These are phyloP conservation scores for Yamadazyma atlantica DNA, from an alignment of 1,139 yeast genomes.

Conservation along the genomic window DNA sequence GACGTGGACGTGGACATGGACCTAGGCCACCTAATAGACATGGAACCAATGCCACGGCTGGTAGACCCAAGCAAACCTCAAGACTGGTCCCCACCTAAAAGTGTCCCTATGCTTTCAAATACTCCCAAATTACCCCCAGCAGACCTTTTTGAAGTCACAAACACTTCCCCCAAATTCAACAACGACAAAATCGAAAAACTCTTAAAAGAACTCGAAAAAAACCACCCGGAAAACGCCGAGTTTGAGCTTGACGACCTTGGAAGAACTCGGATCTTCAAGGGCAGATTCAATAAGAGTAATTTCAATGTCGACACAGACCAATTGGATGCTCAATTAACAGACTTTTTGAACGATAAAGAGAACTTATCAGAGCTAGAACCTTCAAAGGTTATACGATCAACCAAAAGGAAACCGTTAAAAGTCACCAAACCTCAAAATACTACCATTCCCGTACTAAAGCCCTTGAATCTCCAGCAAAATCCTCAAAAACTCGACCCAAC, in stretches of 20 bases:
- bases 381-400: constrained; percentile 18
- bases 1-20: constrained; percentile 27
- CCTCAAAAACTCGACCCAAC: too few species aligned
- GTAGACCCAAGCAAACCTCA: constrained; percentile 4
- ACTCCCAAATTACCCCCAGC: constrained; percentile 11
- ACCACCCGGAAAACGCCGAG: constrained; percentile 23
- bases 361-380: constrained; percentile 31
- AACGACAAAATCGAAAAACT: constrained; percentile 41
- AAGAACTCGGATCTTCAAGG: constrained; percentile 45
- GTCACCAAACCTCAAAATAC: constrained; percentile 15
- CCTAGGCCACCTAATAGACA: constrained; percentile 21
- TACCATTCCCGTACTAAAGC: constrained; percentile 32
- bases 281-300: constrained; percentile 28
- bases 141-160: constrained; percentile 44
- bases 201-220: constrained; percentile 25
- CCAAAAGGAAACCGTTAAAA: constrained; percentile 24
- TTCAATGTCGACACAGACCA: constrained; percentile 22
- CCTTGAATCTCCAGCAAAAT: too few species aligned
- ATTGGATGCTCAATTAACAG: constrained; percentile 30
- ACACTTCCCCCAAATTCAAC: constrained; percentile 21
- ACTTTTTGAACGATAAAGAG: constrained; percentile 36
- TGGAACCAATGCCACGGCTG: constrained; percentile 4
- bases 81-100: neutral
- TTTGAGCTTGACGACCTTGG: constrained; percentile 48
- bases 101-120: neutral